Evolutionary conservation across 306 rosid genomes (phyloP).

Genomic region (Vachellia collinsii): DNA sequence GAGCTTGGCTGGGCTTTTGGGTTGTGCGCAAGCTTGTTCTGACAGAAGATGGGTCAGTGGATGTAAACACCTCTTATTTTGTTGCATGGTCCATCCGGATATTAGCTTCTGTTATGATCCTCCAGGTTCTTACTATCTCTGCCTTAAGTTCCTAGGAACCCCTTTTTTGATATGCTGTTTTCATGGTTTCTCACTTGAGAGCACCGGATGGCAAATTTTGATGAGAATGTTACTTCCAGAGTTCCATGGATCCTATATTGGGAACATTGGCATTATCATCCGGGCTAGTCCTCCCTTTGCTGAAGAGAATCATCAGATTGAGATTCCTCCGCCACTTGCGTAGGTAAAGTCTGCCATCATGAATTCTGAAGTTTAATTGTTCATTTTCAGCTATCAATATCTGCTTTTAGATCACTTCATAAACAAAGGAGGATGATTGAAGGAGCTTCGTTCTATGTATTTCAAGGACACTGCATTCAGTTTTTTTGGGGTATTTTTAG

Average conservation of each 20-base stretch:
- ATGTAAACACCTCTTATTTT: slow-evolving; percentile 68
- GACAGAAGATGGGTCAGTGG: slow-evolving; percentile 85
- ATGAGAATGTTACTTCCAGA: slow-evolving; percentile 55
- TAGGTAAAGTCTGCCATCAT: slow-evolving; percentile 52
- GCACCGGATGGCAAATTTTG: slow-evolving; percentile 29
- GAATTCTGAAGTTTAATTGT: slow-evolving; percentile 22
- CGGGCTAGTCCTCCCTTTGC: slow-evolving; percentile 52
- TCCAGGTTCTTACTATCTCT: slow-evolving; percentile 59
- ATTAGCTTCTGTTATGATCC: slow-evolving; percentile 65
- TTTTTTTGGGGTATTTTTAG: background rate
- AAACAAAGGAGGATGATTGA: background rate
- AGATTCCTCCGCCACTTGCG: slow-evolving; percentile 59
- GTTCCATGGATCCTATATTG: slow-evolving; percentile 77
- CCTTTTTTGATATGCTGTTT: slow-evolving; percentile 25
- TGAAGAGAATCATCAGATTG: slow-evolving; percentile 57
- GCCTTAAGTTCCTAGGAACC: background rate
- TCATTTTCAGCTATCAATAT: slow-evolving; percentile 21
- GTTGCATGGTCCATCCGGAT: slow-evolving; percentile 83
- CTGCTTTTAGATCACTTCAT: slow-evolving; percentile 29
- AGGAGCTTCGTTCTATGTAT: background rate
- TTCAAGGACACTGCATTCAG: background rate
- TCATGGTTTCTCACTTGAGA: slow-evolving; percentile 24
- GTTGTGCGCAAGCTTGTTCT: slow-evolving; percentile 77
- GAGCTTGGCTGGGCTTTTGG: slow-evolving; percentile 99
- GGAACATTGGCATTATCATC: slow-evolving; percentile 62